A percentile compares a stretch with the other conserved stretches of the same genome.
Conservation (phyloP, 1,284 basidiomycete genomes). For the Ganoderma leucocontextum region DNA sequence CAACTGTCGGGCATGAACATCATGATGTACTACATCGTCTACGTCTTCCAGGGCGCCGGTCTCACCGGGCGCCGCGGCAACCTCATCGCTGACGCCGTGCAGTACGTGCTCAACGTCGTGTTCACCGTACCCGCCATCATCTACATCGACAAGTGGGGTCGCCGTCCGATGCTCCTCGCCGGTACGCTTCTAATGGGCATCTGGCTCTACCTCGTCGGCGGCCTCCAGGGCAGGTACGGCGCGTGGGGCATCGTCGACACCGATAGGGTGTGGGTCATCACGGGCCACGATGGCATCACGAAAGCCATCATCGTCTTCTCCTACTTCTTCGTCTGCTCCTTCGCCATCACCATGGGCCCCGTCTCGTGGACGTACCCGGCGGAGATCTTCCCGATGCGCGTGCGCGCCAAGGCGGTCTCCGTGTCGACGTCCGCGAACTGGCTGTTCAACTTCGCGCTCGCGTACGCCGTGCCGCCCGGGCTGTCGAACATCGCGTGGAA, state of each 20-base stretch:
- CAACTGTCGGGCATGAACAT: slow-evolving; percentile 57
- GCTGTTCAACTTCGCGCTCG: slow-evolving; percentile 78
- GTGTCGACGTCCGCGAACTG: slow-evolving; percentile 68
- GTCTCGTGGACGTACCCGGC: slow-evolving; percentile 50
- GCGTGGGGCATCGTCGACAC: slow-evolving; percentile 60
- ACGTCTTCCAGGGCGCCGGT: slow-evolving; percentile 81
- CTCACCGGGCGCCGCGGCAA: slow-evolving; percentile 74
- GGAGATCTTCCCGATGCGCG: slow-evolving; percentile 70
- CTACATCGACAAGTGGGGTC: slow-evolving; percentile 82
- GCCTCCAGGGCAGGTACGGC: slow-evolving; percentile 73
- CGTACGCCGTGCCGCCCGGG: slow-evolving; percentile 57
- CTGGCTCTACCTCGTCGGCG: slow-evolving; percentile 81
- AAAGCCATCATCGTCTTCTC: slow-evolving; percentile 79
- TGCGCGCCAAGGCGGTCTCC: slow-evolving; percentile 78
- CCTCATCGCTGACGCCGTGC: slow-evolving; percentile 79
- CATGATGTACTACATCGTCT: slow-evolving; percentile 86
- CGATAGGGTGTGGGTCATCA: slow-evolving; percentile 67
- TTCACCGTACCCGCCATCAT: slow-evolving; percentile 79
- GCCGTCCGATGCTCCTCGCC: slow-evolving; percentile 76
- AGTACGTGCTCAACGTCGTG: slow-evolving; percentile 81
- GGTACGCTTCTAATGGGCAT: slow-evolving; percentile 77
- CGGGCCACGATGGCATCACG: slow-evolving; percentile 60
- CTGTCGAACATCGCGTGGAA: slow-evolving; percentile 51
- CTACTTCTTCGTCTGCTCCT: slow-evolving; percentile 78
- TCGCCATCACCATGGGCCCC: slow-evolving; percentile 81